These are phyloP conservation scores for Phytophthora cryptogea DNA, from an alignment of 352 stramenopile genomes.

Conservation along the genomic window DNA sequence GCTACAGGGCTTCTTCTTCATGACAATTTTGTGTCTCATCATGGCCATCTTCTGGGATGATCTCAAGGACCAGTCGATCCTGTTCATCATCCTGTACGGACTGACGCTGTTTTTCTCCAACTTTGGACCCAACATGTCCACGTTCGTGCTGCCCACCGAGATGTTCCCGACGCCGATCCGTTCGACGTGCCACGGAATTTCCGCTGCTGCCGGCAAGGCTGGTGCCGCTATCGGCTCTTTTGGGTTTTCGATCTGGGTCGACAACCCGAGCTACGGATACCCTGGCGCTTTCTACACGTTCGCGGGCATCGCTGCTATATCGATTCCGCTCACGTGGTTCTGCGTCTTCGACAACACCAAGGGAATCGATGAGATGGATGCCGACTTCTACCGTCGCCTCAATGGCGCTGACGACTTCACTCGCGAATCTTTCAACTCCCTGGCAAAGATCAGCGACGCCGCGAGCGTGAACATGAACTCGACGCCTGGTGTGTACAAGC, in stretches of 20 bases:
- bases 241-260: constrained; percentile 29
- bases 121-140: constrained; percentile 84
- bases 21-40: constrained; percentile 58
- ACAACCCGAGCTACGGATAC: constrained; percentile 27
- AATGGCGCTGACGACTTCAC: constrained; percentile 13
- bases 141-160: constrained; percentile 88
- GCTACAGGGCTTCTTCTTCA: constrained; percentile 68
- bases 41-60: constrained; percentile 63
- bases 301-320: constrained; percentile 62
- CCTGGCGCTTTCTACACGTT: constrained; percentile 33
- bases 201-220: constrained; percentile 16
- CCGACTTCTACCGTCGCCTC: constrained; percentile 11
- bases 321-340: constrained; percentile 45
- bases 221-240: constrained; percentile 28
- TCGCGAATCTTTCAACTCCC: constrained; percentile 13
- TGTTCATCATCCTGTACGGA: constrained; percentile 75
- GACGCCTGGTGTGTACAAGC: constrained; percentile 20
- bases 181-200: constrained; percentile 84
- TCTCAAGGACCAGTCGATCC: constrained; percentile 44
- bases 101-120: constrained; percentile 84
- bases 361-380: constrained; percentile 1
- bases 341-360: constrained; percentile 58
- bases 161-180: constrained; percentile 81
- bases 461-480: constrained; percentile 9
- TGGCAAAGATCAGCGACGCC: constrained; percentile 15